phyloP scores from a whole-genome alignment of 768 basidiomycete species.

The Daedaleopsis nitida region DNA sequence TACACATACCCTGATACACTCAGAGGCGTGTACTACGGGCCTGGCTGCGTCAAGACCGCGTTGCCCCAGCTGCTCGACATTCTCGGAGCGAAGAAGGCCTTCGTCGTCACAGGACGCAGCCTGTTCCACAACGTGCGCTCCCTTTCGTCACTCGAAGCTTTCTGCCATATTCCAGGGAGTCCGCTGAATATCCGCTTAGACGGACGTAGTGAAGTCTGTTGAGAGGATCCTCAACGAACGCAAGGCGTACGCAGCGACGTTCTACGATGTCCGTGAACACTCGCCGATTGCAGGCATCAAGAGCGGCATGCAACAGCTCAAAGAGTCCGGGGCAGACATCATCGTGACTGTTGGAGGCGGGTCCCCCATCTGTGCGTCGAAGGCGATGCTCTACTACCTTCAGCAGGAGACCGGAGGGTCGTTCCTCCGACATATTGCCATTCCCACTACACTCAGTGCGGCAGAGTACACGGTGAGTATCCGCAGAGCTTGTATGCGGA shows the following conservation, averaged over 20 bases:
- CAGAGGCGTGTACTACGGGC: constrained; percentile 72
- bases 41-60: constrained; percentile 60
- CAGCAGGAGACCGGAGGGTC: constrained; percentile 55
- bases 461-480: constrained; percentile 65
- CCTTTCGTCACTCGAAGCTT: not conserved
- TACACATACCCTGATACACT: constrained; percentile 70
- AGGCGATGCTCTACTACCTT: constrained; percentile 64
- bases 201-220: constrained; percentile 57
- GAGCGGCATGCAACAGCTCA: constrained; percentile 55
- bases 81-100: constrained; percentile 59
- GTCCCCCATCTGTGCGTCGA: constrained; percentile 76
- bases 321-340: constrained; percentile 37
- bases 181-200: constrained; percentile 37
- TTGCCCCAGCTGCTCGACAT: constrained; percentile 60
- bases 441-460: constrained; percentile 80
- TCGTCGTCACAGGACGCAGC: constrained; percentile 72
- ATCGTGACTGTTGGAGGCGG: constrained; percentile 77
- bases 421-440: constrained; percentile 66
- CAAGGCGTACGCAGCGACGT: constrained; percentile 62
- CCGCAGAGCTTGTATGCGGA: not conserved
- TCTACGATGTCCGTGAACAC: constrained; percentile 53
- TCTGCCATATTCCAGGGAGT: not conserved
- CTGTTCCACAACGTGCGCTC: constrained; percentile 57
- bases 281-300: constrained; percentile 65
- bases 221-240: constrained; percentile 55